Base-by-base conservation (phyloP, 2,329 filamentous ascomycete species). In the Aspergillus tamarii region DNA sequence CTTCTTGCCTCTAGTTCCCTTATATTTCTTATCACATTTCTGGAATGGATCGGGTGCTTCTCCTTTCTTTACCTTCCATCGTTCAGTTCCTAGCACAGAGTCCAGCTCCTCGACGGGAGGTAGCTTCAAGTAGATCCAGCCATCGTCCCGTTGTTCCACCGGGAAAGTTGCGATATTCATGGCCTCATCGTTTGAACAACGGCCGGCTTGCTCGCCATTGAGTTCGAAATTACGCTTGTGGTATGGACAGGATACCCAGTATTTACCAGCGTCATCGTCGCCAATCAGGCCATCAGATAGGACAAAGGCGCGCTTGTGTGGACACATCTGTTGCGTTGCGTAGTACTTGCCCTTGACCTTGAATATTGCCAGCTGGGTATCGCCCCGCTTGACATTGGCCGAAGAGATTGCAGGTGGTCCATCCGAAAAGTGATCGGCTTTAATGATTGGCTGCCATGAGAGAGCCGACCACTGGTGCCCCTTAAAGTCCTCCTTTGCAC, bases 271-370 rank as follows among this genome's bases (percentile, higher is more conserved):
- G 64, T 81, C 72, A 54, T 80, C 76, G 54, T 80, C 89, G 46
- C 94, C 93, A 54, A 97, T 85, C 10, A 97, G 81, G 1, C 93
- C 92, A 74, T 97, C 94, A 0, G 90, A 91, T 30, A 97, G 87
- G n/a, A 94, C 90, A 73, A 97, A 97, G 1, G 93, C 89, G 12
- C 93, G 89, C 80, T 94, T 95, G 81, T 96, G 93, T 11, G 93
- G 93, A 76, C 93, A 97, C 93, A 97, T 97, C 75, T 97, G 92
- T 80, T 97, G 93, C 16, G 91, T 91, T 63, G 91, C 91, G 77
- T 94, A 94, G 83, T 89, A 96, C 60, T 86, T 86, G 23, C 92
- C 93, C 60, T 87, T 87, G 66, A 96, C 86, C 71, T 93, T 91
- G 87, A 94, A 97, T 59, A 97, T 82, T 9, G 93, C 93, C 2